A percentile compares a stretch with the other conserved stretches of the same genome.
phyloP scores from a whole-genome alignment of 75 land plant genomes.

The Azolla pinnata region DNA sequence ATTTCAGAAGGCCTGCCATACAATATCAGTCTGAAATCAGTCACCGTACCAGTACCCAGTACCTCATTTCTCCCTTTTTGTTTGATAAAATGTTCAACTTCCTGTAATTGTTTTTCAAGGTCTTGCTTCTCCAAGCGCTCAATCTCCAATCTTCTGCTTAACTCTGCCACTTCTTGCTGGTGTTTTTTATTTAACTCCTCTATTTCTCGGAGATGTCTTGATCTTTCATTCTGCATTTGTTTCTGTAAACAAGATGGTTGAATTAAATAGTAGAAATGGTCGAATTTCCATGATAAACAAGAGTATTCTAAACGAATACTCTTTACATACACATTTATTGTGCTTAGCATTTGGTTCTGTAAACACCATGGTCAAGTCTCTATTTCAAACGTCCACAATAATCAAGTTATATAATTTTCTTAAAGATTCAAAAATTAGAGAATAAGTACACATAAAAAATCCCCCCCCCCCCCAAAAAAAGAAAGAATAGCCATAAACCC shows the following conservation, averaged over 20 bases:
- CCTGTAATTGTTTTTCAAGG: conserved; percentile 20
- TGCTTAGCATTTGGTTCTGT: no score
- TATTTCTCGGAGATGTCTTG: conserved; percentile 21
- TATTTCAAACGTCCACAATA: no score
- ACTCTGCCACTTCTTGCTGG: conserved; percentile 19
- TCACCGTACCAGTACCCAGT: neutral
- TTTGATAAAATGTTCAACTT: conserved; percentile 9
- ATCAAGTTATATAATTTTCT: no score
- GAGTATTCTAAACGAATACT: no score
- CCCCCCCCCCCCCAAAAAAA: no score
- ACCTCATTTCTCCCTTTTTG: conserved; percentile 12
- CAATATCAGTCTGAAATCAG: neutral
- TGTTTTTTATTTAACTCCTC: conserved; percentile 23
- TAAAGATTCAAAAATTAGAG: no score
- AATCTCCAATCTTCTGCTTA: conserved; percentile 8
- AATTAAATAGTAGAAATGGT: no score
- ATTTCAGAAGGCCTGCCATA: neutral
- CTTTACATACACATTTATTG: no score
- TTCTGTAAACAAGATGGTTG: conserved; percentile 11
- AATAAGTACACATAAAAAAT: no score
- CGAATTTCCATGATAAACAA: no score
- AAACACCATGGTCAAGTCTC: no score
- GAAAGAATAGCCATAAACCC: no score
- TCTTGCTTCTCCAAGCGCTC: conserved; percentile 28
- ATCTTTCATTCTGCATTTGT: conserved; percentile 17